phyloP scores from a whole-genome alignment of 2,329 filamentous ascomycete species.

The Colletotrichum costaricense region DNA sequence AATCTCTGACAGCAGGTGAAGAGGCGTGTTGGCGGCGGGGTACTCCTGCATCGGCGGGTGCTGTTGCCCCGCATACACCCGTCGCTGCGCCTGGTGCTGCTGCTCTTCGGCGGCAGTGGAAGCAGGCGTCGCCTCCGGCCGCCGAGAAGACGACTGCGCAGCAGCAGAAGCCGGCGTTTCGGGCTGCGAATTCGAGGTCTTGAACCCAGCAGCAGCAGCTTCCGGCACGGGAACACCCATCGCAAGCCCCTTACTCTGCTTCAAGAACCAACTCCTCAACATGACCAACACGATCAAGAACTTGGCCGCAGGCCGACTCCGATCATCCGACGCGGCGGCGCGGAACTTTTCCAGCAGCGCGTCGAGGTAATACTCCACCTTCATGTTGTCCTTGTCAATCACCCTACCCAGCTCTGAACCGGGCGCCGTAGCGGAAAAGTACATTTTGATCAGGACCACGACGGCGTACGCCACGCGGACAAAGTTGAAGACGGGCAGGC shows the following conservation, averaged over 20 bases:
- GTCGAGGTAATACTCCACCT: conserved; percentile 74
- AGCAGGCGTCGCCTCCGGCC: background rate
- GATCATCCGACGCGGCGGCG: conserved; percentile 70
- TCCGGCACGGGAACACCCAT: conserved; percentile 22
- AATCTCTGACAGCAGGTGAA: conserved; percentile 68
- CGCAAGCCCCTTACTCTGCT: conserved; percentile 52
- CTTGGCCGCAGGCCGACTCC: conserved; percentile 74
- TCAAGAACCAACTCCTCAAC: conserved; percentile 76
- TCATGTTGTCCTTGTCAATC: conserved; percentile 75
- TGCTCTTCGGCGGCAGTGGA: conserved; percentile 25
- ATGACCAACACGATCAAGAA: conserved; percentile 78
- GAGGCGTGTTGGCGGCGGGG: conserved; percentile 59
- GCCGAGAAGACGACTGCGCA: background rate
- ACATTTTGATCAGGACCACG: conserved; percentile 80
- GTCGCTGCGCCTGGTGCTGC: conserved; percentile 38
- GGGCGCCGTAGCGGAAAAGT: conserved; percentile 73
- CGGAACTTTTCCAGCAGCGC: conserved; percentile 76
- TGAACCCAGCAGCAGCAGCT: background rate
- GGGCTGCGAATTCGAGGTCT: background rate
- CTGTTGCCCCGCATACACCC: conserved; percentile 36
- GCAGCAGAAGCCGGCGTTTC: background rate
- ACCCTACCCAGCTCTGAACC: conserved; percentile 76
- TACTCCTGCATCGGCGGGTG: conserved; percentile 39
- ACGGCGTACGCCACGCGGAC: conserved; percentile 78
- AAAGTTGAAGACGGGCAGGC: conserved; percentile 76